Base-by-base conservation (phyloP, 768 basidiomycete genomes). In the Gloeophyllum trabeum region DNA sequence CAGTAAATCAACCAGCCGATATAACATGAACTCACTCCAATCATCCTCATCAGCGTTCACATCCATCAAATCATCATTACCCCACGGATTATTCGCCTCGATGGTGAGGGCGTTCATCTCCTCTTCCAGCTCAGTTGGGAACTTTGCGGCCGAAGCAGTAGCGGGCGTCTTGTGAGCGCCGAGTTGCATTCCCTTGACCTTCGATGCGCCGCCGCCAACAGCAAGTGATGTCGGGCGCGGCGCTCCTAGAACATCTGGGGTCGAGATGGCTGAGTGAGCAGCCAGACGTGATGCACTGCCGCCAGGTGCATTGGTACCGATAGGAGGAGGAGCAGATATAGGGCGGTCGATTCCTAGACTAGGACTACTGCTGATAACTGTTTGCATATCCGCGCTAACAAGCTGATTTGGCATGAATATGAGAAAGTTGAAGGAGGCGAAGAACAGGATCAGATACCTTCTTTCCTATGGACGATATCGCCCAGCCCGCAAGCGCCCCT, bases 401-500 rank as follows among this genome's bases (percentile, higher is more conserved):
- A 91, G 75, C 85, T 86, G 1, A n/a, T n/a, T n/a, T 14, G 23
- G 35, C 13, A 40, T 10, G 46, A 38, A 45, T 10, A 25, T 38
- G 34, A 21, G 22, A 3, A 22, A 35, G 16, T 16, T 18, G 13
- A 6, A 24, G 13, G 43, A 19, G 21, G 40, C 4, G 16, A 6
- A n/a, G n/a, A 18, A 36, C 10, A 4, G 14, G 6, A 39, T 30
- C 12, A 42, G 63, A 23, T 41, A 85, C 86, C 69, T 84, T 86
- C 63, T 79, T 92, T 21, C 85, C 80, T 0, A 97, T 53, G 0
- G 86, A 91, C 3, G 90, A 85, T 34, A 97, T 89, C 2, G 94
- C 94, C 94, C 94, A 98, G 4, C 92, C 90, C 12, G 94, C 93
- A 3, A 99, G 64, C 14, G 81, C 85, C 5, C 87, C 83, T 14